A percentile compares a stretch with the other conserved stretches of the same genome.
These are phyloP conservation scores for Phylloporus sp. DNA, from an alignment of 768 basidiomycete genomes.

Conservation along the genomic window DNA sequence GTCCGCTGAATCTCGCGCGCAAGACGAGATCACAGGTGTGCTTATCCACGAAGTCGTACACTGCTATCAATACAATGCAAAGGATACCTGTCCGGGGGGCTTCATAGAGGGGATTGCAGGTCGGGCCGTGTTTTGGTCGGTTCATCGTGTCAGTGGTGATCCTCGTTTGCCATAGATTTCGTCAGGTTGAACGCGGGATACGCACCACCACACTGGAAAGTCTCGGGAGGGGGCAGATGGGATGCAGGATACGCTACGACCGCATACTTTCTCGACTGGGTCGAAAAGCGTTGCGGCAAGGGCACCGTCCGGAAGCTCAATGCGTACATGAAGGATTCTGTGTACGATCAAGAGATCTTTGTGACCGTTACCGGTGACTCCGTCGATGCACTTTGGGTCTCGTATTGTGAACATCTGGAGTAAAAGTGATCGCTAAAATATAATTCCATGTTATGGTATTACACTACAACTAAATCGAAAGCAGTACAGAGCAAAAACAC, in stretches of 20 bases:
- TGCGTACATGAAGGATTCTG: conserved; percentile 41
- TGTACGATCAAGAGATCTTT: conserved; percentile 53
- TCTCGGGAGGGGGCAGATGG: conserved; percentile 49
- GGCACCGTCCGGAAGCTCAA: conserved; percentile 61
- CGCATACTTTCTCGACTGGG: conserved; percentile 72
- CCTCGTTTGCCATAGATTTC: conserved; percentile 47
- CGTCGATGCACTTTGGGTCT: conserved; percentile 54
- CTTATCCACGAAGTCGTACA: conserved; percentile 76
- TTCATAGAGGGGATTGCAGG: conserved; percentile 81
- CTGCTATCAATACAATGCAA: conserved; percentile 68
- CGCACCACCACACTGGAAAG: conserved; percentile 69
- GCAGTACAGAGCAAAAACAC: conserved; percentile 6
- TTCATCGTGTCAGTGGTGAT: not conserved
- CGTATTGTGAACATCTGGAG: conserved; percentile 45
- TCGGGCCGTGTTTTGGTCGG: conserved; percentile 25
- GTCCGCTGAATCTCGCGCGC: conserved; percentile 37
- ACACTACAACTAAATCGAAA: conserved; percentile 24
- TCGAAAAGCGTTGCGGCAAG: conserved; percentile 48
- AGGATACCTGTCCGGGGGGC: conserved; percentile 60
- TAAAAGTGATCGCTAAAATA: conserved; percentile 1
- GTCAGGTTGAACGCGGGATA: conserved; percentile 60
- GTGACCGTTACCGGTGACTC: conserved; percentile 47
- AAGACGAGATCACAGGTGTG: conserved; percentile 67
- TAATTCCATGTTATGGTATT: conserved; percentile 14
- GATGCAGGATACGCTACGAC: conserved; percentile 75